Percentiles rank a stretch among this genome's conserved stretches.
Evolutionary conservation across 2,329 filamentous ascomycete genomes (phyloP).

Genomic region (Domatiomyces globalis): DNA sequence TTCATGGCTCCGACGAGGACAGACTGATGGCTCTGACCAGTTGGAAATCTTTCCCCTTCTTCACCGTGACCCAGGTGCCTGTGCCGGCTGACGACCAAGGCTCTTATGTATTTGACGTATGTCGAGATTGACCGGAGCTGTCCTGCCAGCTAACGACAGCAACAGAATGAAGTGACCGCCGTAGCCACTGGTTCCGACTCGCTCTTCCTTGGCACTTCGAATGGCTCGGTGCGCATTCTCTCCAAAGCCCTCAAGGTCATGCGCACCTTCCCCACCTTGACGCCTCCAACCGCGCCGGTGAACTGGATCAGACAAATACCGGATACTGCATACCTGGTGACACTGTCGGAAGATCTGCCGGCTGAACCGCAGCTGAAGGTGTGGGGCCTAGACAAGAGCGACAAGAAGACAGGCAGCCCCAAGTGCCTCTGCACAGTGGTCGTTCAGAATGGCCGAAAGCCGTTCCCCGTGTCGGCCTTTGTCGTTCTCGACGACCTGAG

Average conservation of each 20-base stretch:
- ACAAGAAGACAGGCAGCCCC: slow-evolving; percentile 84
- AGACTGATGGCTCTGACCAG: slow-evolving; percentile 33
- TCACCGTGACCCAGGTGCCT: slow-evolving; percentile 78
- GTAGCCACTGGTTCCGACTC: slow-evolving; percentile 78
- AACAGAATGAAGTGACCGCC: slow-evolving; percentile 56
- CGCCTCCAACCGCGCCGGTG: slow-evolving; percentile 49
- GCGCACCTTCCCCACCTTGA: slow-evolving; percentile 75
- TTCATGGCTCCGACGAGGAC: background rate
- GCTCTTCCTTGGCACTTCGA: slow-evolving; percentile 72
- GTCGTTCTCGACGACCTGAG: slow-evolving; percentile 74
- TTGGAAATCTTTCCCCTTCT: slow-evolving; percentile 99
- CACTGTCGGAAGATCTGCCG: slow-evolving; percentile 66
- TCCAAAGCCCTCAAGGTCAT: slow-evolving; percentile 76
- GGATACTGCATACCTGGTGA: slow-evolving; percentile 72
- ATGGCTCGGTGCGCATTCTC: slow-evolving; percentile 78
- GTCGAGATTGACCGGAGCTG: slow-evolving; percentile 17
- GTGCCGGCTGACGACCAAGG: slow-evolving; percentile 62
- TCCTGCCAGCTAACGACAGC: slow-evolving; percentile 3
- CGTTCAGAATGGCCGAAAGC: slow-evolving; percentile 79
- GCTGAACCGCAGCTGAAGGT: slow-evolving; percentile 84
- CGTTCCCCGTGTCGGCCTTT: slow-evolving; percentile 89
- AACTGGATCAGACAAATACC: slow-evolving; percentile 88
- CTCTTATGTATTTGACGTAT: slow-evolving; percentile 62
- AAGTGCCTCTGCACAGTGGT: slow-evolving; percentile 74
- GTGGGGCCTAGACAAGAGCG: slow-evolving; percentile 88